Percentiles rank a stretch among this genome's conserved stretches.
Conservation (phyloP, 106 monocot genomes). For the Dioscorea alata region DNA sequence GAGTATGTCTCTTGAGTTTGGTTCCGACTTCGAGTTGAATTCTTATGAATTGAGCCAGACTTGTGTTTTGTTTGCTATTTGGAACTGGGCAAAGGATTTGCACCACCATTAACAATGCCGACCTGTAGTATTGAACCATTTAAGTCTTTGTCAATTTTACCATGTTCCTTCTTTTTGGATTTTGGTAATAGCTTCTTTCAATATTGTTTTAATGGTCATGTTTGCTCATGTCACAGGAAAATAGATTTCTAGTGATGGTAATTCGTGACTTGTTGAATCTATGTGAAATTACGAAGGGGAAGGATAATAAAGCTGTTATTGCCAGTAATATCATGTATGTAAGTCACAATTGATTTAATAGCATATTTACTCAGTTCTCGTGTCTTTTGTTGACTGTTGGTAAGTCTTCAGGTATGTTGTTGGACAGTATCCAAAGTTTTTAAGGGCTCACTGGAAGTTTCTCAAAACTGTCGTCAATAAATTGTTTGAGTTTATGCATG, state of each 20-base stretch:
- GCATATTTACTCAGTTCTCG: neutral
- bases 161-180: too few relatives aligned
- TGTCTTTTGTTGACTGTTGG: neutral
- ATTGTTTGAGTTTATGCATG: constrained; percentile 99
- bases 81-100: too few relatives aligned
- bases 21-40: too few relatives aligned
- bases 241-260: constrained; percentile 97
- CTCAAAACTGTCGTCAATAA: constrained; percentile 99
- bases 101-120: too few relatives aligned
- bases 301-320: constrained; percentile 99
- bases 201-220: neutral
- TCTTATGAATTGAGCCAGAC: too few relatives aligned
- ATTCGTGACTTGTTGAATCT: constrained; percentile 93
- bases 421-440: constrained; percentile 95
- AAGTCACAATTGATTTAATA: neutral
- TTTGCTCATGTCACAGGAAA: constrained; percentile 53
- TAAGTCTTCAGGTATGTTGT: constrained; percentile 90
- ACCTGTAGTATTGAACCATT: too few relatives aligned
- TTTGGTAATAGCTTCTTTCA: too few relatives aligned
- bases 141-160: too few relatives aligned
- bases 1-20: too few relatives aligned
- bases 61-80: too few relatives aligned
- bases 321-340: constrained; percentile 99
- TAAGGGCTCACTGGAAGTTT: constrained; percentile 99
- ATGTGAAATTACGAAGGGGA: constrained; percentile 98